Evolutionary conservation across 2,329 filamentous ascomycete genomes (phyloP), one percentile per base, ranked within the genome.

Genomic region (Parascedosporium putredinis): DNA sequence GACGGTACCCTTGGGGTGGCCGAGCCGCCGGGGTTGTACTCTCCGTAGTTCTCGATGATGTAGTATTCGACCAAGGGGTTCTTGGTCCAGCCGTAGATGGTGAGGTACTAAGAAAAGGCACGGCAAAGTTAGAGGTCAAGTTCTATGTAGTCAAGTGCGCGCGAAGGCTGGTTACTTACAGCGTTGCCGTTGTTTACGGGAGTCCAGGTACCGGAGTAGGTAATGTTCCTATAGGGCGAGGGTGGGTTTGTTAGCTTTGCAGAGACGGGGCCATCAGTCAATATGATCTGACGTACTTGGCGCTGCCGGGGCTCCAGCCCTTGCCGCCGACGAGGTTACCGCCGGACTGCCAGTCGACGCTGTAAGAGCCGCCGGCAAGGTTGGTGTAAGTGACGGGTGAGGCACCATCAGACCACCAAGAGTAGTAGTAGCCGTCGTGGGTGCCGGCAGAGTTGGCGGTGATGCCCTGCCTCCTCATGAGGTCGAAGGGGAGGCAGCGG

Each of bases 281-380:
- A n/a, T n/a, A n/a, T n/a, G 7, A n/a, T 8, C 7, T 1, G 1
- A 53, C 63, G 51, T 67, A 78, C 73, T 72, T 66, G 25, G 65
- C 61, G 51, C 60, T 64, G 47, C 76, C 76, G 16, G 75, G 70
- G 50, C 71, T 71, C 75, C 76, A 80, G 34, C 78, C 77, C 62
- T 79, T 80, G 27, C 77, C 78, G 51, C 67, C 74, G 27, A 78
- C 75, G 43, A 78, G 73, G 65, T 79, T 76, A 29, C 74, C 74
- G 22, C 60, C 62, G 44, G 66, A 65, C 40, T 53, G 58, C 75
- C 74, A 78, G 31, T 55, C 57, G 0, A 72, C 64, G 29, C 57
- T 66, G 63, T 76, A 77, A 24, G 62, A 57, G 1, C 72, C 73
- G 3, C 55, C 64, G 4, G 57, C 56, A 2, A 64, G 64, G 58